Evolutionary conservation across 2,329 filamentous ascomycete species (phyloP), one percentile per base, ranked within the genome.

Genomic region (Colletotrichum incanum): DNA sequence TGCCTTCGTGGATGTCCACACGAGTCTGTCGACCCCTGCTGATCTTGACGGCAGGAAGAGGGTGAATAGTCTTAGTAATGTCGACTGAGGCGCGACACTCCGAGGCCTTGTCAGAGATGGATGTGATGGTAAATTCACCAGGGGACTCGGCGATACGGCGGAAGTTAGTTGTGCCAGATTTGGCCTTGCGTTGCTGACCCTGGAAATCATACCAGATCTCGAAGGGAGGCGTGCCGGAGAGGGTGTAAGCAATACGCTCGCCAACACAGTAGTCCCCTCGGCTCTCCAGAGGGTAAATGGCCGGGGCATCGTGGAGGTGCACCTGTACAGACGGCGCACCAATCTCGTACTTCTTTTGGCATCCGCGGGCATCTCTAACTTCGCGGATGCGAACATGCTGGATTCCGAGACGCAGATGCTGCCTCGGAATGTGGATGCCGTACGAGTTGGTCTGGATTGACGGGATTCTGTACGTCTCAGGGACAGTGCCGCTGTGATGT

Each of bases 1-100:
- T 95, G 76, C 96, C 96, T 85, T 99, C 96, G 81, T 98, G 97
- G 74, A 99, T 99, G 79, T 98, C 96, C 45, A 97, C 92, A 75
- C 93, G 91, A 8, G 92, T 90, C 71, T 94, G 92, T 73, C 90
- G 90, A 39, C 97, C 97, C 78, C 94, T 93, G 78, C 93, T 96
- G 76, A 99, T 94, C 76, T 92, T 92, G 58, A 98, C 97, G 71
- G 93, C 95, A 3, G 96, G 96, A 84, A 98, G 93, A 63, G 94
- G 93, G 80, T 98, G 96, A 76, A 99, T 97, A 8, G 88, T 88
- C 82, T 97, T 97, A 64, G 89, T 89, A 61, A 98, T 89, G 73
- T 93, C 88, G 67, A 95, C 93, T 9, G 90, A 88, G 0, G 95
- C 94, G 68, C 93, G 93, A 80, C 97, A 99, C 77, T 95, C 93